Evolutionary conservation across 805 yeast genomes (phyloP).

Genomic region (Wickerhamomyces ciferrii): DNA sequence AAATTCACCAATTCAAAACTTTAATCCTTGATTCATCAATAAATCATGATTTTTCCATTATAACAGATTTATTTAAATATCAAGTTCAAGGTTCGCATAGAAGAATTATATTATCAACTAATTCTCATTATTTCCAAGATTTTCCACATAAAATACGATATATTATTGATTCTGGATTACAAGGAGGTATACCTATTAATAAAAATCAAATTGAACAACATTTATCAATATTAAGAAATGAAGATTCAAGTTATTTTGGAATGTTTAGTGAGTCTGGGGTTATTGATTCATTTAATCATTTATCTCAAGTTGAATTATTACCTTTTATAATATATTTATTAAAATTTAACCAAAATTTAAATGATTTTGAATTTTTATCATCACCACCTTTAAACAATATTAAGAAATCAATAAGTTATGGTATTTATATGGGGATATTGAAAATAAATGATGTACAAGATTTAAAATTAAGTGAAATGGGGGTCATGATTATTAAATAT

Average conservation of each 20-base stretch:
- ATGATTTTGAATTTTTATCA: background rate
- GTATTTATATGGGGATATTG: background rate
- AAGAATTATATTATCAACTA: background rate
- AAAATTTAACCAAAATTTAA: background rate
- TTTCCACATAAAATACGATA: background rate
- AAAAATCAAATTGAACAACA: background rate
- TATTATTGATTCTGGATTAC: background rate
- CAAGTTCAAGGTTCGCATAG: background rate
- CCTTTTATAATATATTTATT: background rate
- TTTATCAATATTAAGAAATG: background rate
- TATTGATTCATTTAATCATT: background rate
- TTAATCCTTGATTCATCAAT: background rate
- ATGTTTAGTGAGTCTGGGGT: background rate
- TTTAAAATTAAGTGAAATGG: background rate
- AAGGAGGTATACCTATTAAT: background rate
- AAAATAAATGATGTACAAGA: background rate
- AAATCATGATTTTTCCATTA: background rate
- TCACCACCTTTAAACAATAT: constrained; percentile 1
- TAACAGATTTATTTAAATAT: background rate
- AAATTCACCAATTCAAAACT: background rate
- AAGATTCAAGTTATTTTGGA: background rate
- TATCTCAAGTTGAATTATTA: background rate
- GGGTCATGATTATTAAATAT: background rate
- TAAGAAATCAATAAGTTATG: background rate
- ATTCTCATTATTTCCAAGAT: background rate